phyloP scores from a whole-genome alignment of 495 filamentous ascomycete species.

The Niebla homalea region DNA sequence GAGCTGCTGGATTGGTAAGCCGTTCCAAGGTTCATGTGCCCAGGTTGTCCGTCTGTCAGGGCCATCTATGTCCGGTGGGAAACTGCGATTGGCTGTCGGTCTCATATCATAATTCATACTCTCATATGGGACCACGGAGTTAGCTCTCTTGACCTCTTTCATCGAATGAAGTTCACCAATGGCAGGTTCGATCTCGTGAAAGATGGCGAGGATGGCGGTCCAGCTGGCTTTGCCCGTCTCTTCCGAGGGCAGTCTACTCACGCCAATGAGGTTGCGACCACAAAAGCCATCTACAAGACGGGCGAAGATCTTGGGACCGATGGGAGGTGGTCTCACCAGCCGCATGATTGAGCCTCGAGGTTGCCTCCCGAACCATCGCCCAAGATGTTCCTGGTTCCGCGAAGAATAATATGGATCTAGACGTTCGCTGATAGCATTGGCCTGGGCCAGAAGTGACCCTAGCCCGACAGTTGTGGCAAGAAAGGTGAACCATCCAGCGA shows the following conservation, averaged over 20 bases:
- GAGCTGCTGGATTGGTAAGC: background rate
- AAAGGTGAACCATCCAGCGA: constrained; percentile 23
- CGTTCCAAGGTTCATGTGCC: no score
- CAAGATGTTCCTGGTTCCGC: constrained; percentile 17
- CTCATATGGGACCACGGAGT: background rate
- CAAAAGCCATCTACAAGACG: constrained; percentile 17
- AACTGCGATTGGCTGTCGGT: no score
- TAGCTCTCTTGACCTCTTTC: no score
- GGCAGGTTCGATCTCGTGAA: constrained; percentile 4
- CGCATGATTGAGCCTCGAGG: constrained; percentile 9
- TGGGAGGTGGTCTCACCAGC: constrained; percentile 17
- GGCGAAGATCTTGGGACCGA: constrained; percentile 18
- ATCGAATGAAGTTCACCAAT: no score
- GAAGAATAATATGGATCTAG: constrained; percentile 21
- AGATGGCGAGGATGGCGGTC: constrained; percentile 9
- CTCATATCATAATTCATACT: background rate
- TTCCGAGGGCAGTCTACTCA: constrained; percentile 9
- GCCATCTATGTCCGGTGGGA: no score
- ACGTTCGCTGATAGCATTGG: constrained; percentile 19
- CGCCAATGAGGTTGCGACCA: constrained; percentile 9
- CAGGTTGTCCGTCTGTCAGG: no score
- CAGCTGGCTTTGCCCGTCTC: constrained; percentile 13
- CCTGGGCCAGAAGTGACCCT: constrained; percentile 20
- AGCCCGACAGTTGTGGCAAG: constrained; percentile 19
- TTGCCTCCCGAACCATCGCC: constrained; percentile 19